phyloP scores from a whole-genome alignment of 2,329 filamentous ascomycete species.

The Coniochaeta sp. region DNA sequence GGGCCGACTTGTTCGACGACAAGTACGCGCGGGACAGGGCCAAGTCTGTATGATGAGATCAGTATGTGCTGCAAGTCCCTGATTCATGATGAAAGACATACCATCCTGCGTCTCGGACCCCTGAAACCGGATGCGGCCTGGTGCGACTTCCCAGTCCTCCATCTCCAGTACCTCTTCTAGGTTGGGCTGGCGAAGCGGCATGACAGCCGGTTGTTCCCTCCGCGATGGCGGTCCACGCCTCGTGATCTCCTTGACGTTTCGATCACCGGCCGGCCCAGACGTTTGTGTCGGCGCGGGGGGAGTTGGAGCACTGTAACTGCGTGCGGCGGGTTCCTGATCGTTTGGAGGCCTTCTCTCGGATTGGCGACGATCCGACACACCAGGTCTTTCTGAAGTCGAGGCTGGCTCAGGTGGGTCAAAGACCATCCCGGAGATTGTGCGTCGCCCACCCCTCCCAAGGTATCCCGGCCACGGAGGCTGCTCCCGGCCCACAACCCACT shows the following conservation, averaged over 20 bases:
- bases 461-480: background rate
- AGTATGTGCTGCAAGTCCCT: background rate
- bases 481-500: slow-evolving; percentile 5
- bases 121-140: slow-evolving; percentile 19
- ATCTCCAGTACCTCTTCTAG: slow-evolving; percentile 19
- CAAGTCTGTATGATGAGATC: slow-evolving; percentile 12
- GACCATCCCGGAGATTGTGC: background rate
- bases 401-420: background rate
- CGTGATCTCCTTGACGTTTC: background rate
- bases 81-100: slow-evolving; percentile 6
- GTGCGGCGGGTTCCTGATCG: background rate
- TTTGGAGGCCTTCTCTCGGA: background rate
- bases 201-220: slow-evolving; percentile 2
- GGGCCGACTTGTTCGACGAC: slow-evolving; percentile 12
- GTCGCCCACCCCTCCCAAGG: background rate
- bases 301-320: background rate
- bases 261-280: background rate
- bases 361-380: background rate
- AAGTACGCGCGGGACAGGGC: slow-evolving; percentile 27
- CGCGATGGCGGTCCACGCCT: background rate
- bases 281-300: background rate
- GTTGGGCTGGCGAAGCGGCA: background rate
- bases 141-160: slow-evolving; percentile 28
- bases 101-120: slow-evolving; percentile 8
- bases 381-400: background rate